These are phyloP conservation scores for Metschnikowia dekortorum DNA, from an alignment of 805 yeast genomes.

Conservation along the genomic window DNA sequence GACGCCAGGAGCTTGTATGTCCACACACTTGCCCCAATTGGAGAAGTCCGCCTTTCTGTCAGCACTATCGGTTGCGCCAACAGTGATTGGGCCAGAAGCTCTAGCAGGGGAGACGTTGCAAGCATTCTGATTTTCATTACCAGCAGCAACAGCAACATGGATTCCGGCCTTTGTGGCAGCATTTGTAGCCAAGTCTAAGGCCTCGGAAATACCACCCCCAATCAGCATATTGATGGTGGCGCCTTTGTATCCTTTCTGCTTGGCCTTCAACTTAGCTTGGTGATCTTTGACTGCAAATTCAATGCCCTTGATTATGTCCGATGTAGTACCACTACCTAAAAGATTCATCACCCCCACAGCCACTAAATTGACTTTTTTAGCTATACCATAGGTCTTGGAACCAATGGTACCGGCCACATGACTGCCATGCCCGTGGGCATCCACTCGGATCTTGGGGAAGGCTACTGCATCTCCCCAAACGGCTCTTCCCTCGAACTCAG, in stretches of 20 bases:
- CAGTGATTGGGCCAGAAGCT: constrained; percentile 80
- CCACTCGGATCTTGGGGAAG: constrained; percentile 66
- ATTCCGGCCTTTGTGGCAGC: constrained; percentile 88
- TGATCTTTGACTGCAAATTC: constrained; percentile 79
- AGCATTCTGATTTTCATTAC: constrained; percentile 90
- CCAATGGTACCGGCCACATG: constrained; percentile 97
- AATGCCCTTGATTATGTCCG: constrained; percentile 80
- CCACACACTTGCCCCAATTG: constrained; percentile 93
- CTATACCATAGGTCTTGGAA: constrained; percentile 74
- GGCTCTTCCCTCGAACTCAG: constrained; percentile 81
- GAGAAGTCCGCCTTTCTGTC: constrained; percentile 94
- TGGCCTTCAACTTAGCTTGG: constrained; percentile 46
- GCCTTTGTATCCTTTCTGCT: constrained; percentile 69
- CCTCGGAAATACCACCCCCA: constrained; percentile 89
- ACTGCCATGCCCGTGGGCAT: constrained; percentile 93
- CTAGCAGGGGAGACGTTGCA: constrained; percentile 91
- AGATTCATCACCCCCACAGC: constrained; percentile 82
- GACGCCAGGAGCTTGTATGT: constrained; percentile 94
- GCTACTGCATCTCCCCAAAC: constrained; percentile 68
- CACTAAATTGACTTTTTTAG: constrained; percentile 72
- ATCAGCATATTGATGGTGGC: constrained; percentile 90
- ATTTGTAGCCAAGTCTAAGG: constrained; percentile 81
- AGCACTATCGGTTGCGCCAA: constrained; percentile 87
- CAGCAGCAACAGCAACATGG: constrained; percentile 95
- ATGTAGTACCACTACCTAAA: constrained; percentile 79